Evolutionary conservation across 2,329 filamentous ascomycete genomes (phyloP), one percentile per base, ranked within the genome.

Genomic region (Ophiosphaerella narmari): DNA sequence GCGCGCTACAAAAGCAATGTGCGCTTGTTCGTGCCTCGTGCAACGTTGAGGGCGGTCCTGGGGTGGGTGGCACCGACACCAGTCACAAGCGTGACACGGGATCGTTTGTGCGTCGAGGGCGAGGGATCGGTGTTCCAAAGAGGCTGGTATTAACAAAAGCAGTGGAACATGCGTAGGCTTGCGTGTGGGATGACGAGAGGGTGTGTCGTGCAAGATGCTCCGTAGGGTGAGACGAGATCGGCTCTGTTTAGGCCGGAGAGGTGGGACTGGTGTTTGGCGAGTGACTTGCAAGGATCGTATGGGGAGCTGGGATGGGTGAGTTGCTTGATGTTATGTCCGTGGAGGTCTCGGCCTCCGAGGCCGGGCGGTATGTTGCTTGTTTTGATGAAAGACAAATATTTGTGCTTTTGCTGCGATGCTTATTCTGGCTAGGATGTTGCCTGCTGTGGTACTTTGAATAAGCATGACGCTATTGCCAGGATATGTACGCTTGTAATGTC

Each of bases 131-230:
- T 34, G 39, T 11, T 16, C 16, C 12, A 16, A 21, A 16, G 50
- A 54, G 46, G 46, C 46, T 50, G 37, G 24, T 34, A 23, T 31
- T 46, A 37, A 46, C 50, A 45, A 59, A 62, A 58, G 50, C 47
- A 57, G 59, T 65, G 54, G 52, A 55, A 63, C 55, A 55, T 68
- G 57, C 62, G 47, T 55, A 52, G 52, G 41, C 43, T 36, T 48
- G 43, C 21, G 26, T 13, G 39, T 48, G 41, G 5, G 37, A 21
- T 18, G 26, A 29, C 26, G 26, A 11, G 11, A 11, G 7, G 26
- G 3, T 7, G 7, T 11, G 24, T n/a, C 12, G 46, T 39, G 16
- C 49, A 41, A 39, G 16, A 34, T 37, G 44, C 7, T 3, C 4
- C 36, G 43, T 31, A 31, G 7, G 42, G 40, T 44, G 39, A 40